Evolutionary conservation across 352 stramenopile genomes (phyloP).

Genomic region (Pythium sukuiense): DNA sequence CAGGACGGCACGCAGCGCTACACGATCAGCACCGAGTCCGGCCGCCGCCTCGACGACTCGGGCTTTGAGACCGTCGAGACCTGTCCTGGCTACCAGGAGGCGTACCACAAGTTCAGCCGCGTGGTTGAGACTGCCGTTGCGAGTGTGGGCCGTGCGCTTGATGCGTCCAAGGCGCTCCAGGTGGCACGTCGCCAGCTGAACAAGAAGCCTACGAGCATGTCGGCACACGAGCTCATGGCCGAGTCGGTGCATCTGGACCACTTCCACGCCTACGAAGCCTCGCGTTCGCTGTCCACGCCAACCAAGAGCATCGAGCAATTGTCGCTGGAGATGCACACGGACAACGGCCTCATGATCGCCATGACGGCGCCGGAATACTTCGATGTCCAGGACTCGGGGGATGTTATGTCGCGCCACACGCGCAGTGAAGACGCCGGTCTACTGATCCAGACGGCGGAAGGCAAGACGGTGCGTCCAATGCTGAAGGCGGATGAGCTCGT

Average conservation of each 20-base stretch:
- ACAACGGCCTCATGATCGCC: slow-evolving; percentile 74
- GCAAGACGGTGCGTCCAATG: slow-evolving; percentile 59
- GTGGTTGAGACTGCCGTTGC: slow-evolving; percentile 56
- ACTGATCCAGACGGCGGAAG: slow-evolving; percentile 56
- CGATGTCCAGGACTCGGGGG: slow-evolving; percentile 41
- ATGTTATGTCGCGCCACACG: slow-evolving; percentile 45
- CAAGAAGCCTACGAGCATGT: slow-evolving; percentile 31
- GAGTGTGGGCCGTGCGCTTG: slow-evolving; percentile 53
- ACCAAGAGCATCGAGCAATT: slow-evolving; percentile 33
- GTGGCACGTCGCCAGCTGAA: slow-evolving; percentile 29
- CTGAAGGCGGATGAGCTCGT: slow-evolving; percentile 71
- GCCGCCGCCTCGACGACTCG: slow-evolving; percentile 37
- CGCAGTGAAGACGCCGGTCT: slow-evolving; percentile 60
- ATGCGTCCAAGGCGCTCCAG: slow-evolving; percentile 55
- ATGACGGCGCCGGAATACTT: slow-evolving; percentile 78
- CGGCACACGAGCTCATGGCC: slow-evolving; percentile 54
- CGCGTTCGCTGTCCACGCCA: slow-evolving; percentile 13
- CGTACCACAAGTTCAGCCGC: slow-evolving; percentile 58
- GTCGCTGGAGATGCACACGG: slow-evolving; percentile 74
- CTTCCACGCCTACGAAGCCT: slow-evolving; percentile 75
- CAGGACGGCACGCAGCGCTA: slow-evolving; percentile 71
- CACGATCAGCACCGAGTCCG: slow-evolving; percentile 71
- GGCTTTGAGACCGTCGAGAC: slow-evolving; percentile 42
- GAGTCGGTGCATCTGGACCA: slow-evolving; percentile 79
- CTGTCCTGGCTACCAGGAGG: slow-evolving; percentile 56